A percentile compares a stretch with the other conserved stretches of the same genome.
These are phyloP conservation scores for Amanita inopinata DNA, from an alignment of 768 basidiomycete genomes.

Conservation along the genomic window DNA sequence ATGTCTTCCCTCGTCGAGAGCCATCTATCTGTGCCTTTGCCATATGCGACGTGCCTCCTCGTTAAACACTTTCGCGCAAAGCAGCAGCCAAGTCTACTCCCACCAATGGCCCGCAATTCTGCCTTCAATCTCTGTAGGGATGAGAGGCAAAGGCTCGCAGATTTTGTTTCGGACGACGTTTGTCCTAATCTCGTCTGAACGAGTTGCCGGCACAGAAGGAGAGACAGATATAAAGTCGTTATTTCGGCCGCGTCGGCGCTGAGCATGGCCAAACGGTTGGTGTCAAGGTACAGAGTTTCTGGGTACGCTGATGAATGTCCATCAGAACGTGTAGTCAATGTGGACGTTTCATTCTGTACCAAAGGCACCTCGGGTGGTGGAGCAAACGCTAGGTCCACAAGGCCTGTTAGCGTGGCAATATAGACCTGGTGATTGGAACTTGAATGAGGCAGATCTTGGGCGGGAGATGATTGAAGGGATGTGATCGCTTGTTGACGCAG, in stretches of 20 bases:
- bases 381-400: slow-evolving; percentile 58
- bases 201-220: slow-evolving; percentile 74
- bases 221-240: slow-evolving; percentile 68
- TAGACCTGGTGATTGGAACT: slow-evolving; percentile 44
- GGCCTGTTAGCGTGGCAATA: slow-evolving; percentile 44
- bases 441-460: slow-evolving; percentile 31
- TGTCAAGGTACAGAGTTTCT: slow-evolving; percentile 79
- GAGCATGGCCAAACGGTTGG: slow-evolving; percentile 53
- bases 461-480: slow-evolving; percentile 33
- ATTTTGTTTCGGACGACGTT: slow-evolving; percentile 17
- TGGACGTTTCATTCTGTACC: slow-evolving; percentile 17
- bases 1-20: slow-evolving; percentile 50
- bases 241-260: slow-evolving; percentile 68
- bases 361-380: slow-evolving; percentile 28
- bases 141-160: background rate
- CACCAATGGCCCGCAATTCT: slow-evolving; percentile 68
- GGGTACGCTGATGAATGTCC: slow-evolving; percentile 32
- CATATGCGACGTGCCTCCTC: slow-evolving; percentile 15
- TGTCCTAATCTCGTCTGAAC: slow-evolving; percentile 33
- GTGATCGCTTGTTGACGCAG: slow-evolving; percentile 29
- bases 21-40: slow-evolving; percentile 43
- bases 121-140: slow-evolving; percentile 55
- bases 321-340: slow-evolving; percentile 24
- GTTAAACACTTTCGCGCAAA: slow-evolving; percentile 27
- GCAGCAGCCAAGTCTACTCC: slow-evolving; percentile 51